Evolutionary conservation across 257 asterid species (phyloP), one percentile per base, ranked within the genome.

Genomic region (Datura wrightii): DNA sequence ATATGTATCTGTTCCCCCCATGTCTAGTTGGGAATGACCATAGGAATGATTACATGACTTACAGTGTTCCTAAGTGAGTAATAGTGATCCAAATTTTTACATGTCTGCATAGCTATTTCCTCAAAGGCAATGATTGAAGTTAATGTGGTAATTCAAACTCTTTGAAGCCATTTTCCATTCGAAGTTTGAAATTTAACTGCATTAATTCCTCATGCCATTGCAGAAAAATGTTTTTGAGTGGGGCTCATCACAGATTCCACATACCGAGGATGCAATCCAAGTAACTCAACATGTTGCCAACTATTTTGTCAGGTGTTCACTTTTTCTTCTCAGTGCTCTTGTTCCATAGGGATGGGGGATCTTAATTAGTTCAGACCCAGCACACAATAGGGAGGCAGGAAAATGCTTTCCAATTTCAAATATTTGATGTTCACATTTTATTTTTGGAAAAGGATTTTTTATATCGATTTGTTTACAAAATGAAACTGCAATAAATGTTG

Each of bases 201-300:
- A 52, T 14, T 52, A 76, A 8, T 50, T 50, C 63, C 15, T 3
- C 44, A 7, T 31, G 46, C 14, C 8, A 50, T 52, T 90, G 85
- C 91, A 97, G 99, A 97, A 97, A 94, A 95, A 94, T 91, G 98
- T 98, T 85, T 96, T 97, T 31, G 99, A 95, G 83, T 97, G 99
- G 99, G 98, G 98, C 82, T 89, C 88, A 85, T 91, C 97, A 37
- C 83, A 86, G 92, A 96, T 95, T 88, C 99, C 99, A 44, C 99
- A 94, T 93, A 90, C 98, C 0, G 99, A 95, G 90, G 98, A 95
- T 82, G 99, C 99, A 63, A 56, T 94, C 88, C 97, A 91, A 90
- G 99, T 97, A 83, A 92, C 98, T 86, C 98, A 97, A 87, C 93
- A 93, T 70, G 97, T 94, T 85, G 97, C 99, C 87, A 94, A 96